Evolutionary conservation across 495 filamentous ascomycete genomes (phyloP), one percentile per base, ranked within the genome.

Genomic region (Beverwykella pulmonaria): DNA sequence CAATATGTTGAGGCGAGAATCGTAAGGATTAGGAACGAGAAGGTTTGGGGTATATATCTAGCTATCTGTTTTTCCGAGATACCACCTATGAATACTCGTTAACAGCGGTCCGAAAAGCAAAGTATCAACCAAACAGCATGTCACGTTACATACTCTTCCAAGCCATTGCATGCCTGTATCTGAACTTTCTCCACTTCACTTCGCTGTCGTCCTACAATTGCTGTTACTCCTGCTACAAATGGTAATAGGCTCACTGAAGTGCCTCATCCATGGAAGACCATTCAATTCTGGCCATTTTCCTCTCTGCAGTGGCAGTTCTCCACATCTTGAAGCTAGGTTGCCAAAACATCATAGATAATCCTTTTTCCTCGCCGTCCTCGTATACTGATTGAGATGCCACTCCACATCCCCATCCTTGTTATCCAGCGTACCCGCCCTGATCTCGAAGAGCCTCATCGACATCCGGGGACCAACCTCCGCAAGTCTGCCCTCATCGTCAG

Each of bases 351-450:
- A 97, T 61, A 97, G 84, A 75, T 95, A 94, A 69, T 93, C 91
- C 83, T 96, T 96, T 83, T 97, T 97, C 76, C 83, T 83, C 73
- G 87, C 86, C 32, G 92, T 97, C 71, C 94, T 86, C 0, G 93
- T 98, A 75, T 96, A 98, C 72, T 97, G 93, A 61, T 89, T 94
- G 66, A 98, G 79, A 56, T 90, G 86, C 94, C 94, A 98, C 77
- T 98, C 95, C 32, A 91, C 85, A 81, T 98, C 95, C n/a, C 93
- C 93, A 69, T 92, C 90, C 68, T 95, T 96, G 71, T 93, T 95
- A 73, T 97, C 94, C 49, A 96, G 79, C 1, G 93, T 94, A n/a
- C 94, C 93, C 57, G 90, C 87, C 52, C 92, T 83, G 63, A 99
- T 96, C 76, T 96, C 92, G 78, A 98, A 99, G 26, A 92, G 82